Conservation (phyloP, 371 early-diverging fungal species). For the Mucor plumbeus region DNA sequence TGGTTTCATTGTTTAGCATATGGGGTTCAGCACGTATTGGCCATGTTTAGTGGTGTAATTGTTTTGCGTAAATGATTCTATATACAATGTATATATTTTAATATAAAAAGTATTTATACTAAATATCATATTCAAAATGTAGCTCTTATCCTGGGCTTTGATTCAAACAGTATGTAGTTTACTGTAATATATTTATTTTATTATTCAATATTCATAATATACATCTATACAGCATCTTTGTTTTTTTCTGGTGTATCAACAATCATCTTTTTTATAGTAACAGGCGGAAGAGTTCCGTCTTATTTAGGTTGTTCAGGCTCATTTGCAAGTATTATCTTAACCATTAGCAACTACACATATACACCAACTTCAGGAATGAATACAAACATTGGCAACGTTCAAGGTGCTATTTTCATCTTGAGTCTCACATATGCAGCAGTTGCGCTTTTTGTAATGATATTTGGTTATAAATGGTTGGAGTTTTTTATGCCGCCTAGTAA, state of each 20-base stretch:
- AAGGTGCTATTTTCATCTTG: constrained; percentile 53
- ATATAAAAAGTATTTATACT: background rate
- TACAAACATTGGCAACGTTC: constrained; percentile 36
- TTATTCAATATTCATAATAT: background rate
- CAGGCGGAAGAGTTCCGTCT: constrained; percentile 46
- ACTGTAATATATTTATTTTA: background rate
- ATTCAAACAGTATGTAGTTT: constrained; percentile 35
- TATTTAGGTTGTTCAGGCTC: constrained; percentile 29
- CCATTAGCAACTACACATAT: constrained; percentile 44
- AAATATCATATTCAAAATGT: background rate
- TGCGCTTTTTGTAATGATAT: constrained; percentile 46
- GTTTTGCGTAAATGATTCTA: constrained; percentile 32
- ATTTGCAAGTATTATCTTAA: constrained; percentile 45
- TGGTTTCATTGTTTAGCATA: constrained; percentile 38
- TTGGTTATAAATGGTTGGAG: constrained; percentile 55
- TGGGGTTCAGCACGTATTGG: constrained; percentile 56
- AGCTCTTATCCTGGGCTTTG: constrained; percentile 51
- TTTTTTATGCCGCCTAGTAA: constrained; percentile 59
- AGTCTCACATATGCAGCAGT: constrained; percentile 47
- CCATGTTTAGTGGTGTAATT: constrained; percentile 62
- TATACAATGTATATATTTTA: background rate
- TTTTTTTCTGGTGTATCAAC: constrained; percentile 62
- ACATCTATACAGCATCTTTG: constrained; percentile 38
- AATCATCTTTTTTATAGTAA: constrained; percentile 55
- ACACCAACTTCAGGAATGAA: constrained; percentile 17